Evolutionary conservation across 768 basidiomycete species (phyloP), one percentile per base, ranked within the genome.

Genomic region (Tubosaeta sp.): DNA sequence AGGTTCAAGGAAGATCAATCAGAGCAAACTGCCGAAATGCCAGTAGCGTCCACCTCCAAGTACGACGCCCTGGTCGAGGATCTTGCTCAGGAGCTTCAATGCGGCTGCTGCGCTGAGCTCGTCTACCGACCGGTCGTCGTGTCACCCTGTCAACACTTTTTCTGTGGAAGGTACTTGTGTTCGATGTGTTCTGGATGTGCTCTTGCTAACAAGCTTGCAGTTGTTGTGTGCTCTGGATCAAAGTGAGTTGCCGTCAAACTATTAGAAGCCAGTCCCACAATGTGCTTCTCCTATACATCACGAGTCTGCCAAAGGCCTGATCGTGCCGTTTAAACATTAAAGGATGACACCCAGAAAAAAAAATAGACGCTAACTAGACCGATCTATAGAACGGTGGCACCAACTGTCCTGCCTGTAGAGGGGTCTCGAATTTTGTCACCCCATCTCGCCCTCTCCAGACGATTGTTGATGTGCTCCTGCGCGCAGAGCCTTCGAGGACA

Each of bases 81-180:
- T 57, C 69, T 90, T 48, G 80, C 76, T 24, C 76, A 86, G 61
- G 89, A 91, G 64, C 76, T 92, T 35, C 84, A 89, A 57, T 93
- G 90, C 59, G 90, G 87, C 19, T 92, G 90, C 64, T 93, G 90
- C 68, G 79, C 87, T 16, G 90, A 82, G 51, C 74, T 93, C 38
- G 83, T 87, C 52, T 90, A 93, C 69, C 76, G 80, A 53, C 90
- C 90, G 3, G 90, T 93, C 14, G 72, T 90, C 25, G 87, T 93
- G 46, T 76, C 79, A 31, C 90, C 90, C 27, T 93, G 90, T 66
- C 87, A 91, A 59, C 90, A 93, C 74, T 90, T 87, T 76, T 92
- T 91, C 64, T 93, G 90, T 61, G 90, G 90, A 68, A 90, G 90
- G 88, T 90, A 68, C 52, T 71, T 59, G 44, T 31, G 13, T 10